Conservation (phyloP, 1,284 basidiomycete genomes). For the Malassezia psittaci region DNA sequence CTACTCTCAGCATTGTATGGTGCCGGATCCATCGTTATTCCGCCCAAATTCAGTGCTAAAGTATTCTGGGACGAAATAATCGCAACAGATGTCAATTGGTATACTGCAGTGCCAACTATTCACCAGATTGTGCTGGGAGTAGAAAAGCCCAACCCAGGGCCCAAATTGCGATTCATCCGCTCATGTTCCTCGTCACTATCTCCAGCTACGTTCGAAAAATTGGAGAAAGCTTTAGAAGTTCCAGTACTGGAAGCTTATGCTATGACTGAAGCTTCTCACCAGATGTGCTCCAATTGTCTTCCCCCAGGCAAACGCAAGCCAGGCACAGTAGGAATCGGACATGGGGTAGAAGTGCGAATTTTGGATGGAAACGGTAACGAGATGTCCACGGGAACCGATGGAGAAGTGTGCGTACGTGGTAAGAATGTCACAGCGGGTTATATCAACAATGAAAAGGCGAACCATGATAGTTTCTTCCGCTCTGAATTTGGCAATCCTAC, state of each 20-base stretch:
- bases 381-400: conserved; percentile 45
- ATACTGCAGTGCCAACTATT: conserved; percentile 51
- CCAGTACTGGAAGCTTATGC: conserved; percentile 52
- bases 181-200: conserved; percentile 51
- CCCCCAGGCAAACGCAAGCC: conserved; percentile 49
- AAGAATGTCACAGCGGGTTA: conserved; percentile 52
- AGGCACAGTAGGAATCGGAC: conserved; percentile 51
- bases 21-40: conserved; percentile 57
- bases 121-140: conserved; percentile 51
- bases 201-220: conserved; percentile 49
- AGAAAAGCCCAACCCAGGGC: conserved; percentile 45
- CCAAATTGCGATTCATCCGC: conserved; percentile 52
- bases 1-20: conserved; percentile 57
- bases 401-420: conserved; percentile 52
- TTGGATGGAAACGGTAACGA: conserved; percentile 49
- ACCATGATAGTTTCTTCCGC: conserved; percentile 45
- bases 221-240: conserved; percentile 51
- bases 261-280: conserved; percentile 50
- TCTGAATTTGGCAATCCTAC: conserved; percentile 30
- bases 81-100: conserved; percentile 31
- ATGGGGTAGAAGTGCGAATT: conserved; percentile 51
- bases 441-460: conserved; percentile 50
- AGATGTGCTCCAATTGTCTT: conserved; percentile 50
- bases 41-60: conserved; percentile 55
- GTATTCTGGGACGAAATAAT: conserved; percentile 57